These are phyloP conservation scores for Wickerhamomyces sp. DNA, from an alignment of 1,139 yeast species.

Conservation along the genomic window DNA sequence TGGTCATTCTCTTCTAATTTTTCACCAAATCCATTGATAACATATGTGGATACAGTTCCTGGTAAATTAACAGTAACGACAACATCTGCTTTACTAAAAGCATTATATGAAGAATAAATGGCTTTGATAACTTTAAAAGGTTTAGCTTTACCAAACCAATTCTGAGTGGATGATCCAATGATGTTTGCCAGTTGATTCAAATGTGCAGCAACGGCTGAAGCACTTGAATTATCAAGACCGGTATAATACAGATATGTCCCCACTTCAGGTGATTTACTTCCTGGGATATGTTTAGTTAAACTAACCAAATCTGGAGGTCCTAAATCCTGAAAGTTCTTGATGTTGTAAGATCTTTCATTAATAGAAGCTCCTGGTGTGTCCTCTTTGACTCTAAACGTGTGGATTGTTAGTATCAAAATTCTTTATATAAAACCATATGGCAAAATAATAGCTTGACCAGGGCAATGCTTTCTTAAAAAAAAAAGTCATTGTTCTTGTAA, in stretches of 20 bases:
- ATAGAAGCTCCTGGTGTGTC: slow-evolving; percentile 45
- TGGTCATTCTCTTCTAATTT: slow-evolving; percentile 35
- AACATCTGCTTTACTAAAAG: slow-evolving; percentile 73
- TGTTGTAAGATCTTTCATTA: slow-evolving; percentile 40
- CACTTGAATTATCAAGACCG: slow-evolving; percentile 61
- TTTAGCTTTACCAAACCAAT: slow-evolving; percentile 70
- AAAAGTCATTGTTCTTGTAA: too few relatives aligned
- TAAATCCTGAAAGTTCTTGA: slow-evolving; percentile 47
- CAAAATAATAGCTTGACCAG: too few relatives aligned
- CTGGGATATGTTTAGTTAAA: slow-evolving; percentile 39
- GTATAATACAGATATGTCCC: slow-evolving; percentile 39
- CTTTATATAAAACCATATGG: too few relatives aligned
- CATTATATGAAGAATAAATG: slow-evolving; percentile 62
- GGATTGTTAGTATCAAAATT: neutral
- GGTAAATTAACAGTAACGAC: slow-evolving; percentile 72
- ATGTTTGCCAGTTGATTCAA: slow-evolving; percentile 70
- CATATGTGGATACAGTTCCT: slow-evolving; percentile 77
- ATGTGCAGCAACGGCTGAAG: slow-evolving; percentile 69
- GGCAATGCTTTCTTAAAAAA: too few relatives aligned
- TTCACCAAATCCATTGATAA: slow-evolving; percentile 50
- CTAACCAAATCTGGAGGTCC: slow-evolving; percentile 95
- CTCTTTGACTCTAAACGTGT: slow-evolving; percentile 40
- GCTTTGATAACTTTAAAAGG: slow-evolving; percentile 76
- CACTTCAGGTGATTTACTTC: slow-evolving; percentile 18
- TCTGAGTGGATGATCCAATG: slow-evolving; percentile 57